Percentiles rank a stretch among this genome's conserved stretches.
These are phyloP conservation scores for Sugiyamaella smithiae DNA, from an alignment of 805 yeast species.

Conservation along the genomic window DNA sequence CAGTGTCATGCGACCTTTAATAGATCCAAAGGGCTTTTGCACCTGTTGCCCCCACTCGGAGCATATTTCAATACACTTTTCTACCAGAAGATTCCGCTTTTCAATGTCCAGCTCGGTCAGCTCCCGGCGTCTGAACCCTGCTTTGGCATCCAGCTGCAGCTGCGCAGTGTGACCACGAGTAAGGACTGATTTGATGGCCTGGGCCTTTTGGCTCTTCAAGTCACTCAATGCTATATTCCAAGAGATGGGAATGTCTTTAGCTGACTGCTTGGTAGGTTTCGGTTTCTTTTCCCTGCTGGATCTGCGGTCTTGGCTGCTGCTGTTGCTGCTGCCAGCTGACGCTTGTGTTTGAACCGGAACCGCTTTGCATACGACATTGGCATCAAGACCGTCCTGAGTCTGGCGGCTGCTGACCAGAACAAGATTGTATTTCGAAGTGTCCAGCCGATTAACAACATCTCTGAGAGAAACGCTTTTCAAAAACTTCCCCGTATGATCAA, in stretches of 20 bases:
- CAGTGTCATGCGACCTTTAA: conserved; percentile 23
- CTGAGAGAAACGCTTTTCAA: conserved; percentile 15
- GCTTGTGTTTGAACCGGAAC: conserved; percentile 16
- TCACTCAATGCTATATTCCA: conserved; percentile 35
- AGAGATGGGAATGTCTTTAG: conserved; percentile 28
- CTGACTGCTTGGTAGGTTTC: conserved; percentile 14
- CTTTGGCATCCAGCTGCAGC: conserved; percentile 25
- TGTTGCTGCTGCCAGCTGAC: neutral
- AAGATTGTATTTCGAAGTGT: conserved; percentile 12
- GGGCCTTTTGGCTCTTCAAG: conserved; percentile 31
- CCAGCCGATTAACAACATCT: conserved; percentile 13
- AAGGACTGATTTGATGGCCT: conserved; percentile 33
- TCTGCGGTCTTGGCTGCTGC: conserved; percentile 1
- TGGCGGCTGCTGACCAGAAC: conserved; percentile 23
- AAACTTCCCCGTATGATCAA: conserved; percentile 19
- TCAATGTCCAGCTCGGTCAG: conserved; percentile 29
- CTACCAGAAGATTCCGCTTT: conserved; percentile 28
- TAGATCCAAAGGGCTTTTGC: conserved; percentile 26
- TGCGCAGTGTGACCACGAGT: conserved; percentile 30
- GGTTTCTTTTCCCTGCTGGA: conserved; percentile 8
- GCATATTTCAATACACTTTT: conserved; percentile 23
- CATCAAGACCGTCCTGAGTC: conserved; percentile 18
- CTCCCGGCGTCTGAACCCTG: conserved; percentile 9
- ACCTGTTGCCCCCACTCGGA: conserved; percentile 26
- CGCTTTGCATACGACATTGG: conserved; percentile 27